Evolutionary conservation across 2,329 filamentous ascomycete genomes (phyloP).

Genomic region (Eutypa lata): DNA sequence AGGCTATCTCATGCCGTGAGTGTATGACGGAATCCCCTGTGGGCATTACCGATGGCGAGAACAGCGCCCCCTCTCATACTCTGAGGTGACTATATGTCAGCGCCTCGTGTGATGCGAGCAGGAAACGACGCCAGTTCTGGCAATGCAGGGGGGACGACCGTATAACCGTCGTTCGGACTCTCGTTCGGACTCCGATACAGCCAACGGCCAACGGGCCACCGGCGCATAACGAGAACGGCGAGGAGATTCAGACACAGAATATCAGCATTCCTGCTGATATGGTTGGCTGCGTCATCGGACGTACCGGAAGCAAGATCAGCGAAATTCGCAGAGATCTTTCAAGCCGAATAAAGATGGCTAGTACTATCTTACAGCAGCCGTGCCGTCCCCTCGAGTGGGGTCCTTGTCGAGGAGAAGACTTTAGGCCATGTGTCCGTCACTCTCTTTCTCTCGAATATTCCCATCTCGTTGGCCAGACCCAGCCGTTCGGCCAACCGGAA

Average conservation of each 20-base stretch:
- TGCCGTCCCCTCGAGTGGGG: no score
- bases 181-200: slow-evolving; percentile 78
- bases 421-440: slow-evolving; percentile 13
- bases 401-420: slow-evolving; percentile 10
- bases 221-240: slow-evolving; percentile 90
- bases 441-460: slow-evolving; percentile 13
- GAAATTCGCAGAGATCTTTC: slow-evolving; percentile 98
- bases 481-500: no score
- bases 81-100: slow-evolving; percentile 53
- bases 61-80: no score
- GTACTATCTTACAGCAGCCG: no score
- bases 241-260: slow-evolving; percentile 97
- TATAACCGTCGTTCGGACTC: slow-evolving; percentile 81
- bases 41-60: no score
- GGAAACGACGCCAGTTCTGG: slow-evolving; percentile 98
- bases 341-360: slow-evolving; percentile 7
- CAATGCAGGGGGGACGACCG: slow-evolving; percentile 65
- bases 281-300: slow-evolving; percentile 99
- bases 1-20: no score
- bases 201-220: slow-evolving; percentile 77
- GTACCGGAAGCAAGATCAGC: slow-evolving; percentile 93
- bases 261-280: slow-evolving; percentile 99
- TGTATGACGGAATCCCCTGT: no score
- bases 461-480: no score
- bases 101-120: slow-evolving; percentile 82